Evolutionary conservation across 164 flowering plant genomes (phyloP).

Genomic region (Vitis cinerea): DNA sequence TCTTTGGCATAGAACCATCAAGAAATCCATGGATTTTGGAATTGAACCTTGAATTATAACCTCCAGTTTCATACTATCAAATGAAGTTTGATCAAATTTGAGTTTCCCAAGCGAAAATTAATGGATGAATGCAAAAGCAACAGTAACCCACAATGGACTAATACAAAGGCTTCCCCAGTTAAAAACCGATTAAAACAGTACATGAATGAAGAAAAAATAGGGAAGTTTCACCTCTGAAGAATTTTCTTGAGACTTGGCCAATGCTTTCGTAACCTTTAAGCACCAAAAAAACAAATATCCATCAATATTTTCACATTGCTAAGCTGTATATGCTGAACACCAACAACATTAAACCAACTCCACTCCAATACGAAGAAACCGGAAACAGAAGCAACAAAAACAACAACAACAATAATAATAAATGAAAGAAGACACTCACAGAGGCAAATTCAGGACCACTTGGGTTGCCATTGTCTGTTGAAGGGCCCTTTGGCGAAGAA

Average conservation of each 20-base stretch:
- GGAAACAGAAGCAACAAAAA: neutral
- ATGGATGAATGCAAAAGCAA: too few species aligned
- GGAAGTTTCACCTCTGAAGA: conserved; percentile 26
- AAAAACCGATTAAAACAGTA: neutral
- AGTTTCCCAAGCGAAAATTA: too few species aligned
- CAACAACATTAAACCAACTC: neutral
- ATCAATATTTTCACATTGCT: neutral
- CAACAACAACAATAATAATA: neutral
- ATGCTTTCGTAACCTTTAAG: conserved; percentile 24
- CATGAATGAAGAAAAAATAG: neutral
- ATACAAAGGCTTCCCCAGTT: too few species aligned
- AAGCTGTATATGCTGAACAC: too few species aligned
- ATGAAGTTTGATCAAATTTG: too few species aligned
- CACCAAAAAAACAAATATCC: neutral
- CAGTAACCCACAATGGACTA: too few species aligned
- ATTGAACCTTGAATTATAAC: too few species aligned
- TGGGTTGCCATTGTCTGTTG: conserved; percentile 43
- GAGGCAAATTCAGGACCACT: conserved; percentile 30
- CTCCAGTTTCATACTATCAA: too few species aligned
- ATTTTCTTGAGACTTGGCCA: conserved; percentile 24
- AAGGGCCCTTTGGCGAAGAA: conserved; percentile 45
- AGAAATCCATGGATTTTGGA: too few species aligned
- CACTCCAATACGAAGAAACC: neutral
- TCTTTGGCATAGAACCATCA: too few species aligned
- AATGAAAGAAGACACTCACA: conserved; percentile 21